These are phyloP conservation scores for Zygoascus meyerae DNA, from an alignment of 1,139 yeast species.

Conservation along the genomic window DNA sequence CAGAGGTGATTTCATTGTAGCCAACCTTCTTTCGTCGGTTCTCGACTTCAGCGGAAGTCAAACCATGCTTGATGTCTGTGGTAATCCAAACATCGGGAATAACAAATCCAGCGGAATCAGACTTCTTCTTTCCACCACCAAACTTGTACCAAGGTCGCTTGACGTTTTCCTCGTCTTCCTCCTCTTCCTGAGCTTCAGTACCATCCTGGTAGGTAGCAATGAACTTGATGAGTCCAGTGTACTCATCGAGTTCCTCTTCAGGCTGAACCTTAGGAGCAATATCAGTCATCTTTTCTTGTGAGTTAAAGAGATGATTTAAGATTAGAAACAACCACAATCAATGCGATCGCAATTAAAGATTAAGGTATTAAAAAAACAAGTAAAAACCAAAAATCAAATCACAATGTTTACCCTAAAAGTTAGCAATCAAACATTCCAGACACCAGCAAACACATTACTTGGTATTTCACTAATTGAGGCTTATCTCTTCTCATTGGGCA, in stretches of 20 bases:
- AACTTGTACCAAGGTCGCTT: slow-evolving; percentile 27
- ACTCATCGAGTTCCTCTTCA: slow-evolving; percentile 28
- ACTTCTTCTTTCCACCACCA: slow-evolving; percentile 18
- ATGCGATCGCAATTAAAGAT: slow-evolving; percentile 1
- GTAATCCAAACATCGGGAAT: slow-evolving; percentile 34
- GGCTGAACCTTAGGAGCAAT: slow-evolving; percentile 11
- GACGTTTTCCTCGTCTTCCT: slow-evolving; percentile 22
- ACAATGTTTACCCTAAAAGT: slow-evolving; percentile 7
- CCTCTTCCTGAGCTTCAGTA: slow-evolving; percentile 22
- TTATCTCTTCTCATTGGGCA: not conserved
- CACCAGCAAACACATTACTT: too few relatives aligned
- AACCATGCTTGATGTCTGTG: slow-evolving; percentile 52
- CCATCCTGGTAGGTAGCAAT: slow-evolving; percentile 33
- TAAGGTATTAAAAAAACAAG: slow-evolving; percentile 8
- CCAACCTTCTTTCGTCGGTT: slow-evolving; percentile 60
- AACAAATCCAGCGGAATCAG: slow-evolving; percentile 21
- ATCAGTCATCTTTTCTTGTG: slow-evolving; percentile 11
- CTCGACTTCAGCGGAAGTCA: slow-evolving; percentile 46
- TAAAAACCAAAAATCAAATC: slow-evolving; percentile 6
- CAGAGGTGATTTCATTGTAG: slow-evolving; percentile 58
- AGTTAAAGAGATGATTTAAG: not conserved
- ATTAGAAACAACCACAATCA: not conserved
- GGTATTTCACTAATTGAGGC: not conserved
- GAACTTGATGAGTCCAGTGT: slow-evolving; percentile 34
- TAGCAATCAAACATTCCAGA: not conserved